These are phyloP conservation scores for Antitrichia curtipendula DNA, from an alignment of 225 moss, liverwort and hornwort species.

Conservation along the genomic window DNA sequence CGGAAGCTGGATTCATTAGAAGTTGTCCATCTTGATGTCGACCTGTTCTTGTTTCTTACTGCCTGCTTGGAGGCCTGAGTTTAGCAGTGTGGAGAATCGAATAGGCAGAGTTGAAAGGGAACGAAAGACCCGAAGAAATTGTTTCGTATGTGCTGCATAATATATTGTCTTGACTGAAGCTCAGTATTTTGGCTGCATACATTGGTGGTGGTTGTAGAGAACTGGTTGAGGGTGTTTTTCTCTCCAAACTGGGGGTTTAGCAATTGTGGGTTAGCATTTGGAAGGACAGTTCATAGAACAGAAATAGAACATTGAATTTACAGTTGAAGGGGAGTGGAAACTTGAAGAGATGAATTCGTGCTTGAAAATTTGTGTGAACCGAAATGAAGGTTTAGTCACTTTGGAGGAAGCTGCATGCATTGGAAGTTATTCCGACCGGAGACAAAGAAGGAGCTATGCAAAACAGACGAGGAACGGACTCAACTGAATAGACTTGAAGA, in stretches of 20 bases:
- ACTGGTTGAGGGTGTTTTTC: background rate
- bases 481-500: background rate
- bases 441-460: background rate
- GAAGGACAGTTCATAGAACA: background rate
- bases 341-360: background rate
- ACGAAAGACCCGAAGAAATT: background rate
- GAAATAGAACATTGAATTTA: background rate
- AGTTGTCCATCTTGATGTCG: background rate
- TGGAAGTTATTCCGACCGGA: background rate
- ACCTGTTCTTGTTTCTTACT: background rate
- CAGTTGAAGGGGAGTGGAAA: background rate
- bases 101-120: too few species aligned
- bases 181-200: background rate
- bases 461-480: background rate
- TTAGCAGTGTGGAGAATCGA: too few species aligned
- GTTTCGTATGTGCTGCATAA: background rate
- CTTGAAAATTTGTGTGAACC: background rate
- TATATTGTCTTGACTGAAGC: background rate
- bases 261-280: background rate
- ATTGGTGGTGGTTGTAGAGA: background rate
- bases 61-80: too few species aligned
- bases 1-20: background rate
- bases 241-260: too few species aligned
- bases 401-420: background rate
- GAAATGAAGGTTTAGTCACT: background rate